phyloP scores from a whole-genome alignment of 139 green algal species.

The Pseudopediastrum boryanum region DNA sequence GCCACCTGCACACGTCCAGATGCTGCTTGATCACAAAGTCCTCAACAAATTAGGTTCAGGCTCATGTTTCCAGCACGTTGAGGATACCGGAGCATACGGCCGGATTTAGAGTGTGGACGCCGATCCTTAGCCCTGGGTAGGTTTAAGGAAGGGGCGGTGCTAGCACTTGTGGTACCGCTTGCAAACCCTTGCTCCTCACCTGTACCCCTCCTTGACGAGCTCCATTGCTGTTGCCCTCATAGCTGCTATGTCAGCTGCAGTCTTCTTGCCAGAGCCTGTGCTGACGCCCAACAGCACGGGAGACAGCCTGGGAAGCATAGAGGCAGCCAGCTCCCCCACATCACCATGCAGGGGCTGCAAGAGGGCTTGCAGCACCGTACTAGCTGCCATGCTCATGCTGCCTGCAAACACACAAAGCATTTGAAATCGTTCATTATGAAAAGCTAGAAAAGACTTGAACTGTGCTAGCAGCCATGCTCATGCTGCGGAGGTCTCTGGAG shows the following conservation, averaged over 20 bases:
- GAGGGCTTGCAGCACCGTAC: conserved; percentile 42
- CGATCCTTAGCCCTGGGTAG: background rate
- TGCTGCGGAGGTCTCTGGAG: too few species aligned
- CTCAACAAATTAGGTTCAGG: background rate
- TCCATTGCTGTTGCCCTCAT: conserved; percentile 32
- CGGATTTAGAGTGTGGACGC: background rate
- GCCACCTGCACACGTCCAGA: background rate
- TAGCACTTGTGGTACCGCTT: background rate
- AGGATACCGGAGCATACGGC: background rate
- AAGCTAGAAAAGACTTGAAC: background rate
- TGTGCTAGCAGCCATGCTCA: too few species aligned
- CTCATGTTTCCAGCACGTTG: background rate
- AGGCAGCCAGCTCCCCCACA: conserved; percentile 37
- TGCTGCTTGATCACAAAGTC: background rate
- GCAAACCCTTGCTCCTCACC: conserved; percentile 24
- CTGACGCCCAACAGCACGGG: conserved; percentile 42
- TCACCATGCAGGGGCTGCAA: conserved; percentile 52
- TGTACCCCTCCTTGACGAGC: conserved; percentile 44
- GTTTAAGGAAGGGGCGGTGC: too few species aligned
- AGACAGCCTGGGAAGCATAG: conserved; percentile 55
- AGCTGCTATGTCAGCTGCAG: conserved; percentile 14
- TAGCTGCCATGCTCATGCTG: conserved; percentile 36
- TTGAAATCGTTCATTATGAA: background rate
- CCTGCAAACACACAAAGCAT: background rate
- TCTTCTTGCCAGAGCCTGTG: conserved; percentile 7